These are phyloP conservation scores for Malbranchea zuffiana DNA, from an alignment of 2,329 filamentous ascomycete genomes.

Conservation along the genomic window DNA sequence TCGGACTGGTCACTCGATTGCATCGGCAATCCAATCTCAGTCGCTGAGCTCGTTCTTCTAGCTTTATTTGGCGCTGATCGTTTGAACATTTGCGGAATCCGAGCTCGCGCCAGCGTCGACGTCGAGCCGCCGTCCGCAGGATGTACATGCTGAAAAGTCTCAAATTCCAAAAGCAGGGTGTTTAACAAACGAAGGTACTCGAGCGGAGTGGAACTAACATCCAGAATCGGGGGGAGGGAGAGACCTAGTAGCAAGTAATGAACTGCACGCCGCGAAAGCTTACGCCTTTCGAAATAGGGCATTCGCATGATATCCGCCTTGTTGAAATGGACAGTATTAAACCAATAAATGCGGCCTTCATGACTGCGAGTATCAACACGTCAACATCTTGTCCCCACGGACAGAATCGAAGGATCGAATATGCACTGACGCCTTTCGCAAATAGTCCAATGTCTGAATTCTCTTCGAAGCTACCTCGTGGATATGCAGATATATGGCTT, in stretches of 20 bases:
- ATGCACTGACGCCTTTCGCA: constrained; percentile 70
- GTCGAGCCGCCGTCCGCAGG: constrained; percentile 61
- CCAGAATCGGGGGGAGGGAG: constrained; percentile 78
- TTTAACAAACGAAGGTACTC: constrained; percentile 85
- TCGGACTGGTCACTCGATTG: constrained; percentile 39
- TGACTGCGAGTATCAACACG: constrained; percentile 51
- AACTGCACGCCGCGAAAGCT: constrained; percentile 78
- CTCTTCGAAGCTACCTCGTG: constrained; percentile 82
- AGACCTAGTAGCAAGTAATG: constrained; percentile 89
- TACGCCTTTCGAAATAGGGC: constrained; percentile 74
- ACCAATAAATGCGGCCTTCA: constrained; percentile 93
- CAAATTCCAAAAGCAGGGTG: constrained; percentile 78
- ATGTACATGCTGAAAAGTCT: constrained; percentile 82
- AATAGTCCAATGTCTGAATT: constrained; percentile 85
- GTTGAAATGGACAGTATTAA: constrained; percentile 90
- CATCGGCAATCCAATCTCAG: constrained; percentile 48
- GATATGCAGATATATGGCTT: constrained; percentile 54
- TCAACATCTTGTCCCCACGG: not conserved
- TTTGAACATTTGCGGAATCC: constrained; percentile 76
- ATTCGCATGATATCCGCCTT: constrained; percentile 68
- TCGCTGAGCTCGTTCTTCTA: constrained; percentile 48
- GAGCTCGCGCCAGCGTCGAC: constrained; percentile 61
- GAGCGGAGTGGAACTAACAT: constrained; percentile 66
- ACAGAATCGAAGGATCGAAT: not conserved
- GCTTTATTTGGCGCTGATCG: constrained; percentile 50